Evolutionary conservation across 1,284 basidiomycete genomes (phyloP).

Genomic region (Volvariella surrecta): DNA sequence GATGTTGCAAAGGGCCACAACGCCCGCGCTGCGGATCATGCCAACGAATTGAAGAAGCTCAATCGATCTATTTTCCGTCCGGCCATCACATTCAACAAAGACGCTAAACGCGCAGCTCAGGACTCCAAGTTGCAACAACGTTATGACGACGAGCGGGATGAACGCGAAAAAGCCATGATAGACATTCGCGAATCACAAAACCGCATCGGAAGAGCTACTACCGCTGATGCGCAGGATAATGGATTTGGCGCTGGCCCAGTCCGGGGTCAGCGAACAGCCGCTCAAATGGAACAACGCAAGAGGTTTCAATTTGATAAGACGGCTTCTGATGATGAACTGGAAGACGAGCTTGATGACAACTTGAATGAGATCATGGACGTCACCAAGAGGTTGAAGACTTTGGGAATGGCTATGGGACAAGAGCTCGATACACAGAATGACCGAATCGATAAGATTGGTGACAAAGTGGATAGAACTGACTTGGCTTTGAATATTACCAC

Average conservation of each 20-base stretch:
- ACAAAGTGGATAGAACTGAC: constrained; percentile 34
- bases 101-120: constrained; percentile 83
- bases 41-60: constrained; percentile 89
- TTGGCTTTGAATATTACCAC: not conserved
- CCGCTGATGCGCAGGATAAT: constrained; percentile 38
- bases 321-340: constrained; percentile 92
- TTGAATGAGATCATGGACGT: constrained; percentile 83
- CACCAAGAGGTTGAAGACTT: constrained; percentile 76
- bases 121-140: constrained; percentile 85
- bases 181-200: constrained; percentile 86
- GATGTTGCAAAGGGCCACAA: constrained; percentile 92
- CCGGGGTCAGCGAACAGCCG: constrained; percentile 34
- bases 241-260: constrained; percentile 29
- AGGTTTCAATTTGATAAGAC: constrained; percentile 94
- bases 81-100: constrained; percentile 86
- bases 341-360: constrained; percentile 88
- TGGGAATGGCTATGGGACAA: constrained; percentile 80
- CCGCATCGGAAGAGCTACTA: constrained; percentile 72
- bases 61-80: constrained; percentile 95
- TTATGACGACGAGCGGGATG: constrained; percentile 83
- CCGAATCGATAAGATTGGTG: constrained; percentile 60
- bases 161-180: constrained; percentile 78
- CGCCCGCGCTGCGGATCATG: constrained; percentile 85
- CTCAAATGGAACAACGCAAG: constrained; percentile 64
- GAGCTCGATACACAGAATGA: constrained; percentile 74